Evolutionary conservation across 1,284 basidiomycete genomes (phyloP), one percentile per base, ranked within the genome.

Genomic region (Lentinula novae-zelandiae): DNA sequence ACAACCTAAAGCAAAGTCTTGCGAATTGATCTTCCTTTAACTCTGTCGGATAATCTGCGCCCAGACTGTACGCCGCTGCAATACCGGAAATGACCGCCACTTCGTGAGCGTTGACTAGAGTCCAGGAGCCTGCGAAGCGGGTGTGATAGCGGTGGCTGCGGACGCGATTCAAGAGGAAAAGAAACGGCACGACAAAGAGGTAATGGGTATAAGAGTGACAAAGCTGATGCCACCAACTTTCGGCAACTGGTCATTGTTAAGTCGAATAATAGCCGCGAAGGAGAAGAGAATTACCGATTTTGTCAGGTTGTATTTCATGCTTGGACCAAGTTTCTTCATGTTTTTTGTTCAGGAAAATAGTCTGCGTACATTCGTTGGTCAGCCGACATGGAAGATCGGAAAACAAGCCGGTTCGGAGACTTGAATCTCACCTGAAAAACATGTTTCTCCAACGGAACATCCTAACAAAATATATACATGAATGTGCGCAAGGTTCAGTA

Each of bases 81-180:
- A 65, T 53, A 36, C 65, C 65, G 33, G 63, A 65, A 34, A 66
- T 63, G 6, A 46, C 44, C 27, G 65, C 65, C 17, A 64, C 55
- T 55, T 66, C 65, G 56, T 66, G 65, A n/a, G 65, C 65, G n/a
- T 66, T 66, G 22, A 66, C 65, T 9, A 66, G 40, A 5, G 65
- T 66, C 65, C 65, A 66, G 10, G 62, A 62, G 12, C 60, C 65
- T 1, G 65, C 65, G 34, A 53, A 65, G 27, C 59, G 44, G n/a
- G 44, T 63, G 31, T 54, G 57, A 17, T 52, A 36, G 22, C 39
- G 59, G 31, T 52, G 49, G 38, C 50, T 39, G 5, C 46, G 49
- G 33, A 60, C 48, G 7, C 64, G 60, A 48, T 66, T 64, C 15
- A 46, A 22, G 44, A 17, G 3, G 17, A 46, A 55, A 15, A 66